Evolutionary conservation across 306 rosid species (phyloP).

Genomic region (Hippophae rhamnoides): DNA sequence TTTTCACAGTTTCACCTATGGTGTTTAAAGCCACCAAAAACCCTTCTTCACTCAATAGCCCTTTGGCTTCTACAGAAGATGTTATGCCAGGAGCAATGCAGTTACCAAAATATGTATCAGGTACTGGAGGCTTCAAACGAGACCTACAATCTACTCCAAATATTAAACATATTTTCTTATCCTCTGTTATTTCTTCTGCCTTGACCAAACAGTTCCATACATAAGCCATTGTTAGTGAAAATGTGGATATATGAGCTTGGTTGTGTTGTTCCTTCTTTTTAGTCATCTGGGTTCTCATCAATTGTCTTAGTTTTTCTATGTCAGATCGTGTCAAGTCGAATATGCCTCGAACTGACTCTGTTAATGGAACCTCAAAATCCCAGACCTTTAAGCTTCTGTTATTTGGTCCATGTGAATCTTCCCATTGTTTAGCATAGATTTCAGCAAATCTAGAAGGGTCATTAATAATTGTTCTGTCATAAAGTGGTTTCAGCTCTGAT

Average conservation of each 20-base stretch:
- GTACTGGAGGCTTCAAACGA: constrained; percentile 10
- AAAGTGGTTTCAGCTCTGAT: constrained; percentile 21
- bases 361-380: constrained; percentile 19
- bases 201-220: constrained; percentile 22
- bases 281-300: not conserved
- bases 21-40: constrained; percentile 15
- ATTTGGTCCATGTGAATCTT: constrained; percentile 25
- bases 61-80: constrained; percentile 2
- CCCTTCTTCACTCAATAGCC: constrained; percentile 23
- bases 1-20: constrained; percentile 11
- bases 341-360: constrained; percentile 19
- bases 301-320: constrained; percentile 7
- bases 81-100: not conserved
- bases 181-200: constrained; percentile 9
- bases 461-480: constrained; percentile 23
- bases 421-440: constrained; percentile 25
- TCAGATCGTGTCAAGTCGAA: constrained; percentile 19
- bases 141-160: constrained; percentile 16
- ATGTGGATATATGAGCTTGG: constrained; percentile 11
- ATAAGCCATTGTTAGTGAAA: constrained; percentile 15
- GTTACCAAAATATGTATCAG: constrained; percentile 17
- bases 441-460: constrained; percentile 18
- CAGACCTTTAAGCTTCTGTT: constrained; percentile 33
- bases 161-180: not conserved
- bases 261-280: not conserved